Percentiles rank a stretch among this genome's conserved stretches.
Evolutionary conservation across 1,284 basidiomycete species (phyloP).

Genomic region (Grifola frondosa): DNA sequence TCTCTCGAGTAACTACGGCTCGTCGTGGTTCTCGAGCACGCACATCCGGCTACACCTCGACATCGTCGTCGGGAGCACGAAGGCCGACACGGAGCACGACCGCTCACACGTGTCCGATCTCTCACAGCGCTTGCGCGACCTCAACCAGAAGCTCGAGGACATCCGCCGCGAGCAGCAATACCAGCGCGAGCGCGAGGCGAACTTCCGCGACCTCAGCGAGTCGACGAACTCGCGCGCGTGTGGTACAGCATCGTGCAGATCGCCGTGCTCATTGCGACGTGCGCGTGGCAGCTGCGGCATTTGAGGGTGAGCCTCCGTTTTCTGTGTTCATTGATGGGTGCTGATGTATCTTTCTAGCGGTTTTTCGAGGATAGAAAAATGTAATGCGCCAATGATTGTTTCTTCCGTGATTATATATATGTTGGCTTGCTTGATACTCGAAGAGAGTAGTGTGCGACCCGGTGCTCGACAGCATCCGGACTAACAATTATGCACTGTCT

Average conservation of each 20-base stretch:
- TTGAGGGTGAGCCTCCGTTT: constrained; percentile 63
- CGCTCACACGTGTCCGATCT: constrained; percentile 86
- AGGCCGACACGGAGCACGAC: constrained; percentile 80
- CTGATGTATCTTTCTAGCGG: constrained; percentile 42
- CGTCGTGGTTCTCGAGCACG: constrained; percentile 77
- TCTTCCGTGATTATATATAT: constrained; percentile 19
- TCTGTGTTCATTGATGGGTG: neutral
- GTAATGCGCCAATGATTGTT: constrained; percentile 35
- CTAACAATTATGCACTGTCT: no score
- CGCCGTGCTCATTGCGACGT: constrained; percentile 79
- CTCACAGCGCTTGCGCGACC: constrained; percentile 82
- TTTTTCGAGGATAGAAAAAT: constrained; percentile 92
- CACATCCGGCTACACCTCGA: constrained; percentile 96
- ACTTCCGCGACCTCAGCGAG: constrained; percentile 89
- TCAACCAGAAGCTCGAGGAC: constrained; percentile 92
- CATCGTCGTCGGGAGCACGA: constrained; percentile 87
- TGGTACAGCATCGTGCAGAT: constrained; percentile 95
- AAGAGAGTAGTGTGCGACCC: neutral
- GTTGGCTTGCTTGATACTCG: no score
- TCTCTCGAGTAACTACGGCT: constrained; percentile 80
- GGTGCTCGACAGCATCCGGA: neutral
- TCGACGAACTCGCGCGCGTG: constrained; percentile 85
- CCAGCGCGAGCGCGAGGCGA: constrained; percentile 93
- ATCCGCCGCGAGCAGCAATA: constrained; percentile 97
- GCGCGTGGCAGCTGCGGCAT: constrained; percentile 91